Evolutionary conservation across 75 land plant species (phyloP).

Genomic region (Pinus taeda): DNA sequence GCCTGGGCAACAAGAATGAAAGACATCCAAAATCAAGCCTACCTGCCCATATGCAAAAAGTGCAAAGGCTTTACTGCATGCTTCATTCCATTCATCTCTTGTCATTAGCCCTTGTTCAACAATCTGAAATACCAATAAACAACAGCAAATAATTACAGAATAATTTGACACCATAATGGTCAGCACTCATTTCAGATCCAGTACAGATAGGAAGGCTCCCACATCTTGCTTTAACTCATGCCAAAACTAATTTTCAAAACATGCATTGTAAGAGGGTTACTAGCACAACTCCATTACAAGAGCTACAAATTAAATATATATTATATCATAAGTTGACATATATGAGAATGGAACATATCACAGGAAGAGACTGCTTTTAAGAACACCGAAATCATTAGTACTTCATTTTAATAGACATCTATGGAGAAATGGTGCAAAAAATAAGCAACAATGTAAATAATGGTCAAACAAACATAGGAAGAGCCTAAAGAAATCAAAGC

Average conservation of each 20-base stretch:
- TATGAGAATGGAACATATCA: neutral
- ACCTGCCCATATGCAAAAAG: slow-evolving; percentile 95
- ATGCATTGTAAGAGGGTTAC: neutral
- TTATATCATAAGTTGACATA: neutral
- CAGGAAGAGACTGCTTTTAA: no score
- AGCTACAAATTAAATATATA: neutral
- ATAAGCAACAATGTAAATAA: no score
- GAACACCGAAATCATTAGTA: no score
- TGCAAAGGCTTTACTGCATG: slow-evolving; percentile 70
- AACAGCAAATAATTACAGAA: neutral
- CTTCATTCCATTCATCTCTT: slow-evolving; percentile 79
- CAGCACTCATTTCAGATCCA: neutral
- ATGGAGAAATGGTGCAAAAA: no score
- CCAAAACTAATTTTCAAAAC: no score
- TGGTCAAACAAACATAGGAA: neutral
- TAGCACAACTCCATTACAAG: neutral
- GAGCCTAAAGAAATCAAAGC: neutral
- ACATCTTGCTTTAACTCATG: neutral
- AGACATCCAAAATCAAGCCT: neutral
- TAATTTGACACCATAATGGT: neutral
- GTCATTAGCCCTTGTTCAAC: slow-evolving; percentile 87
- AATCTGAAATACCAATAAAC: slow-evolving; percentile 49
- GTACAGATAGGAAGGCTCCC: neutral
- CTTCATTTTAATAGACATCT: no score
- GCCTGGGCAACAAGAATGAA: neutral